Evolutionary conservation across 306 rosid species (phyloP).

Genomic region (Prunus kanzakura): DNA sequence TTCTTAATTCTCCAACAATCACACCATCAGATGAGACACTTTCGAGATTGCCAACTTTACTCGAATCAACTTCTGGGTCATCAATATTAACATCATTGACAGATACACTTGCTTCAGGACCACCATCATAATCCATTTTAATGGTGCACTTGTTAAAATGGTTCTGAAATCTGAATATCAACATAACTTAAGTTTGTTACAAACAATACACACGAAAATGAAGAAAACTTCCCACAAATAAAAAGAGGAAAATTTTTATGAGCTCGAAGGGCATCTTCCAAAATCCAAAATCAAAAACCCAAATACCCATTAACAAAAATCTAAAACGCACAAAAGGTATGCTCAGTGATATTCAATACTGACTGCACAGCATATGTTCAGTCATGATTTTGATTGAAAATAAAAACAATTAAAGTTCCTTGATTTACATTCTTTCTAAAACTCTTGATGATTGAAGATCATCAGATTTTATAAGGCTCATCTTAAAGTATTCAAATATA

Average conservation of each 20-base stretch:
- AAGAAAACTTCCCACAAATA: not conserved
- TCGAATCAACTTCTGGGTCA: conserved; percentile 20
- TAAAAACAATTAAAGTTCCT: not conserved
- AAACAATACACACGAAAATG: too few relatives aligned
- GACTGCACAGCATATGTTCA: not conserved
- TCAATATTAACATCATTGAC: conserved; percentile 14
- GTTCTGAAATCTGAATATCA: conserved; percentile 25
- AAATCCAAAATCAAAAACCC: not conserved
- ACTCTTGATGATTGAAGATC: not conserved
- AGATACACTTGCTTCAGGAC: conserved; percentile 31
- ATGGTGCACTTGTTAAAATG: conserved; percentile 6
- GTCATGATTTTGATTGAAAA: not conserved
- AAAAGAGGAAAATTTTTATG: not conserved
- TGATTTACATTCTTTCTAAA: not conserved
- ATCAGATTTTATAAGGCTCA: not conserved
- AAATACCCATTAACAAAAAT: not conserved
- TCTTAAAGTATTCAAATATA: conserved; percentile 3
- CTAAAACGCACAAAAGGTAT: not conserved
- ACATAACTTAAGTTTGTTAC: not conserved
- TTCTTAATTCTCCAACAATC: conserved; percentile 29
- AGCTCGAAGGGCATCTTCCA: not conserved
- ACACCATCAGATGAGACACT: conserved; percentile 33
- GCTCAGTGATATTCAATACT: not conserved
- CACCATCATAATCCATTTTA: conserved; percentile 46
- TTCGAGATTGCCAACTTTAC: conserved; percentile 17